These are phyloP conservation scores for Tylopilus sp. DNA, from an alignment of 768 basidiomycete species.

Conservation along the genomic window DNA sequence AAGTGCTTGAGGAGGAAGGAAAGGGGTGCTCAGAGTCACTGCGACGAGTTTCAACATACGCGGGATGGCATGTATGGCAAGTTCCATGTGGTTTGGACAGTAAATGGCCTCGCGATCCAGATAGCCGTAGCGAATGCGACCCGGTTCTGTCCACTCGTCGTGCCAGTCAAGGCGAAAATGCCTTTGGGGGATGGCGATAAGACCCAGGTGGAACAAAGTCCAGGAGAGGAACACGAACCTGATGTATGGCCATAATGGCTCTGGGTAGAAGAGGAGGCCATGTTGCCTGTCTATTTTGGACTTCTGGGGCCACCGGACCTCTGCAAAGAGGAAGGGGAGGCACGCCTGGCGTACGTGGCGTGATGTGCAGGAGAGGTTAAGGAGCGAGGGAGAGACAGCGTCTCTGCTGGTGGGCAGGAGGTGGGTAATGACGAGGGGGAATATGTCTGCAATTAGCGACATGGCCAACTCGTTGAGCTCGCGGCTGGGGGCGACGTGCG, in stretches of 20 bases:
- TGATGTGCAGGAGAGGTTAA: slow-evolving; percentile 23
- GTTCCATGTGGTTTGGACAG: slow-evolving; percentile 26
- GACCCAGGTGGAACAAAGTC: neutral
- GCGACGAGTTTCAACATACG: slow-evolving; percentile 30
- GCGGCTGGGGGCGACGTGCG: neutral
- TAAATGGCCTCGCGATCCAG: slow-evolving; percentile 34
- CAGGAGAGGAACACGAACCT: slow-evolving; percentile 15
- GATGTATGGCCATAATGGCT: slow-evolving; percentile 28
- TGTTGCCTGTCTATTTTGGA: slow-evolving; percentile 22
- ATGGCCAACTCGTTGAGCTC: slow-evolving; percentile 11
- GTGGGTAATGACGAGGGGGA: slow-evolving; percentile 32
- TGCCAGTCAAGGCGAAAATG: slow-evolving; percentile 35
- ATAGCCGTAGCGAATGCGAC: slow-evolving; percentile 31
- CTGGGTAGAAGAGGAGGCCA: slow-evolving; percentile 30
- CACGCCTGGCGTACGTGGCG: slow-evolving; percentile 28
- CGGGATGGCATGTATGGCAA: slow-evolving; percentile 22
- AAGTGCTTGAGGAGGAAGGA: slow-evolving; percentile 30
- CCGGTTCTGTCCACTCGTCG: slow-evolving; percentile 36
- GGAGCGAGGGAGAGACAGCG: slow-evolving; percentile 12
- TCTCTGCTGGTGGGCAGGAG: slow-evolving; percentile 10
- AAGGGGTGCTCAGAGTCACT: slow-evolving; percentile 30
- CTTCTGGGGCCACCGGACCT: slow-evolving; percentile 33
- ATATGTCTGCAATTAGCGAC: slow-evolving; percentile 35
- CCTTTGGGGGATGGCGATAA: slow-evolving; percentile 11
- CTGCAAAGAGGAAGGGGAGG: slow-evolving; percentile 31